These are phyloP conservation scores for Neurospora cerealis DNA, from an alignment of 495 filamentous ascomycete genomes.

Conservation along the genomic window DNA sequence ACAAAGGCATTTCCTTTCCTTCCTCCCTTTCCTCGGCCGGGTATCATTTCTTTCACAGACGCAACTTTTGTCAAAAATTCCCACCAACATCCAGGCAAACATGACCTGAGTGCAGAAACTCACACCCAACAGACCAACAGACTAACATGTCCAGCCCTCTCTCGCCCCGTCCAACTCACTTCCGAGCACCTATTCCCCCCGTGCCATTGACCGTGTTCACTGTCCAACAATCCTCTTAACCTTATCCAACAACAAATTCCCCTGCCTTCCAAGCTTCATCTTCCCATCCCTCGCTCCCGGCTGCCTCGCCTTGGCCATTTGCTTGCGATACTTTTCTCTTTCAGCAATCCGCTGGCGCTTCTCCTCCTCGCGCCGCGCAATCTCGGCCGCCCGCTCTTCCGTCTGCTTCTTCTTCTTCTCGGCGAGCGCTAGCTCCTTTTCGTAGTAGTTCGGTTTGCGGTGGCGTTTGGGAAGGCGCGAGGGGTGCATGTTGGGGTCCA, in stretches of 20 bases:
- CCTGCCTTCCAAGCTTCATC: slow-evolving; percentile 76
- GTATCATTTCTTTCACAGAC: not conserved
- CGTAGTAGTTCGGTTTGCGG: slow-evolving; percentile 53
- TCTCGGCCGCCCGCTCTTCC: slow-evolving; percentile 48
- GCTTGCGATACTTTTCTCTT: slow-evolving; percentile 52
- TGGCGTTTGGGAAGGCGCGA: slow-evolving; percentile 14
- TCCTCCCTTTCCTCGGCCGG: not conserved
- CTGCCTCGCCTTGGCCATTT: slow-evolving; percentile 65
- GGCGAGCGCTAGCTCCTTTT: slow-evolving; percentile 64
- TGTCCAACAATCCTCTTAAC: slow-evolving; percentile 61
- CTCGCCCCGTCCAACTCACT: not conserved
- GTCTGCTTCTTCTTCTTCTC: slow-evolving; percentile 53
- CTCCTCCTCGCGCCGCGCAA: slow-evolving; percentile 45
- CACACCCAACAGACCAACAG: not conserved
- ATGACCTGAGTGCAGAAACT: not conserved
- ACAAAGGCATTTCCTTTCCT: not conserved
- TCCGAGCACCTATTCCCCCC: not conserved
- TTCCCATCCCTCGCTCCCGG: slow-evolving; percentile 65
- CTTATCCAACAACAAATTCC: slow-evolving; percentile 69
- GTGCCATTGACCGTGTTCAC: not conserved
- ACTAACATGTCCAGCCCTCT: not conserved
- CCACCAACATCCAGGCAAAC: not conserved
- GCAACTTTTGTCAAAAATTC: not conserved
- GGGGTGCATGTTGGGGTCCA: slow-evolving; percentile 3
- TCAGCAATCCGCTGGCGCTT: slow-evolving; percentile 46